Evolutionary conservation across 1,284 basidiomycete genomes (phyloP).

Genomic region (Ustilago esculenta): DNA sequence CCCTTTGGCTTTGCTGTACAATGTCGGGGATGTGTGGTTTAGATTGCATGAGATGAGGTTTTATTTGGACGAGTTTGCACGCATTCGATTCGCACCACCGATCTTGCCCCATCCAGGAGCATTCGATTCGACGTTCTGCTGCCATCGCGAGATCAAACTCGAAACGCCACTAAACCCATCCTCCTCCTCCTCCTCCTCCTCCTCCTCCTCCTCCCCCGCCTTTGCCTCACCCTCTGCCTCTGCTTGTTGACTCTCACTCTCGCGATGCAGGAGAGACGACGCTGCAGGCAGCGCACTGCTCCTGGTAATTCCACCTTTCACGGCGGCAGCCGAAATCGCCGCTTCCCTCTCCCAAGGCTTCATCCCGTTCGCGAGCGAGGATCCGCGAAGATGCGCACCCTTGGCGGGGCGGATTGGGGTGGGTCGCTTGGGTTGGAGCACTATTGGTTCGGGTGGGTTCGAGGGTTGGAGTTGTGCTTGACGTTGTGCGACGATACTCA

Average conservation of each 20-base stretch:
- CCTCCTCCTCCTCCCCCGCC: not conserved
- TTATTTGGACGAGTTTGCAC: not conserved
- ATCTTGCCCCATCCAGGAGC: constrained; percentile 54
- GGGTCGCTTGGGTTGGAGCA: constrained; percentile 34
- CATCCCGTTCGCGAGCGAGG: not conserved
- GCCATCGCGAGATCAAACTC: constrained; percentile 41
- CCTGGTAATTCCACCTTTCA: constrained; percentile 13
- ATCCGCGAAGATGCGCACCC: not conserved
- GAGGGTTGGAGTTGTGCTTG: not conserved
- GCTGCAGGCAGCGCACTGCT: constrained; percentile 18
- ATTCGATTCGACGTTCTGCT: constrained; percentile 42
- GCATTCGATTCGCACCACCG: constrained; percentile 8
- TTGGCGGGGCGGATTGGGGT: constrained; percentile 31
- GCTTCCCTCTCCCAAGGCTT: constrained; percentile 61
- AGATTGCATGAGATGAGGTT: not conserved
- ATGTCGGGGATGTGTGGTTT: not conserved
- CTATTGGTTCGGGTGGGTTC: constrained; percentile 1
- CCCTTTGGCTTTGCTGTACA: not conserved
- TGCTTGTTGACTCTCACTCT: no score
- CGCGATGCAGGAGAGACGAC: not conserved
- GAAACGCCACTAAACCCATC: constrained; percentile 47
- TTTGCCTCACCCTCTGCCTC: not conserved
- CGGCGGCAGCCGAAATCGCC: constrained; percentile 25
- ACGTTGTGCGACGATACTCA: constrained; percentile 3
- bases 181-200: not conserved